A percentile compares a stretch with the other conserved stretches of the same genome.
Evolutionary conservation across 306 rosid genomes (phyloP).

Genomic region (Quercus wislizeni): DNA sequence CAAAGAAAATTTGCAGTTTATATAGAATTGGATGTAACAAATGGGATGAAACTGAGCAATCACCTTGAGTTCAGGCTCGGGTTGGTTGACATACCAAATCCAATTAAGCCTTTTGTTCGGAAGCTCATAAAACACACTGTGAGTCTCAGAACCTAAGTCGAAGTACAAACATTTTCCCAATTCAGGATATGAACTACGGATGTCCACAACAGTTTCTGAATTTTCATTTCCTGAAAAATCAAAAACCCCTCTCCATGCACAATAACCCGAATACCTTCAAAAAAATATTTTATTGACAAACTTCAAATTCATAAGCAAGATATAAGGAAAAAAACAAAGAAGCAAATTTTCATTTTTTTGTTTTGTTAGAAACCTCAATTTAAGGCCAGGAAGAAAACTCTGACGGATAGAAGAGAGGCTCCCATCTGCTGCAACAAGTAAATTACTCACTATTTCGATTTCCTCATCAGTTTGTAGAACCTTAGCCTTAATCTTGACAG

Average conservation of each 20-base stretch:
- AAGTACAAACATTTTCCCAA: slow-evolving; percentile 86
- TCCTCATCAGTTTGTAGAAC: slow-evolving; percentile 46
- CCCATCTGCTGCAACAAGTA: slow-evolving; percentile 91
- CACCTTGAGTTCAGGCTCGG: slow-evolving; percentile 76
- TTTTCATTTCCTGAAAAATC: slow-evolving; percentile 61
- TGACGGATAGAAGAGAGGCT: slow-evolving; percentile 71
- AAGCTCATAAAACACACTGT: slow-evolving; percentile 70
- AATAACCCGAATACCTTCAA: slow-evolving; percentile 77
- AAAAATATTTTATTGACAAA: background rate
- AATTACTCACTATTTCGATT: slow-evolving; percentile 55
- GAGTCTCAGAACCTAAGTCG: slow-evolving; percentile 62
- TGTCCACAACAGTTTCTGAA: slow-evolving; percentile 50
- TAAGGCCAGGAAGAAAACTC: slow-evolving; percentile 53
- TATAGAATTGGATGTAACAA: background rate
- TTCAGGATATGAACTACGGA: slow-evolving; percentile 66
- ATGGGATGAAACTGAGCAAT: slow-evolving; percentile 2
- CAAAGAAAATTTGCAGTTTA: background rate
- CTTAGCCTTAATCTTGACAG: slow-evolving; percentile 50
- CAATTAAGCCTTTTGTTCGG: slow-evolving; percentile 63
- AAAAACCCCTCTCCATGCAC: slow-evolving; percentile 93
- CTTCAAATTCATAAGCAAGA: background rate
- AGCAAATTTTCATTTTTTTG: background rate
- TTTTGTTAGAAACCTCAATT: slow-evolving; percentile 49
- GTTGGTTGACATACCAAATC: slow-evolving; percentile 81
- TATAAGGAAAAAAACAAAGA: background rate